Conservation (phyloP, 2,329 filamentous ascomycete species). For the Aspergillus candidus region DNA sequence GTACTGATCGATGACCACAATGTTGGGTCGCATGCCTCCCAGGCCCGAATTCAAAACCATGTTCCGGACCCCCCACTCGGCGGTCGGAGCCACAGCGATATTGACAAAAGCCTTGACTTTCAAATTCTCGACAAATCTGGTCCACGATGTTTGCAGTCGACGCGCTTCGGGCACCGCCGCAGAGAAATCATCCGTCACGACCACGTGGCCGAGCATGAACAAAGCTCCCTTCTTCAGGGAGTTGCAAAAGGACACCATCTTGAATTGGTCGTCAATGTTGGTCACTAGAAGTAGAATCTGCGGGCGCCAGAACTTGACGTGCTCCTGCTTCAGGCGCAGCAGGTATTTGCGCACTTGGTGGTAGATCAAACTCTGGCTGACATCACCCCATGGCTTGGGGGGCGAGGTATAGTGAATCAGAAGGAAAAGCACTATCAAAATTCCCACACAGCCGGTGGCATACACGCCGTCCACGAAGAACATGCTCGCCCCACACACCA, state of each 20-base stretch:
- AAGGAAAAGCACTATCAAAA: slow-evolving; percentile 71
- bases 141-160: slow-evolving; percentile 74
- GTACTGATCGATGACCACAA: slow-evolving; percentile 73
- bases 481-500: slow-evolving; percentile 77
- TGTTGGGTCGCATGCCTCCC: slow-evolving; percentile 84
- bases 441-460: slow-evolving; percentile 65
- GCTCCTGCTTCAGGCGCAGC: slow-evolving; percentile 73
- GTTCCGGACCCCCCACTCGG: slow-evolving; percentile 81
- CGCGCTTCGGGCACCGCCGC: slow-evolving; percentile 74
- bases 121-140: slow-evolving; percentile 79
- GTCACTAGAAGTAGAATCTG: slow-evolving; percentile 82
- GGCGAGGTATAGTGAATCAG: slow-evolving; percentile 80
- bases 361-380: slow-evolving; percentile 84
- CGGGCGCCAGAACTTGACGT: slow-evolving; percentile 90
- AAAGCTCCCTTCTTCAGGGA: slow-evolving; percentile 81
- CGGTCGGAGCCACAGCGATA: slow-evolving; percentile 71
- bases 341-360: slow-evolving; percentile 84
- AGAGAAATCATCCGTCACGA: slow-evolving; percentile 76
- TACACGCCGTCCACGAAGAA: slow-evolving; percentile 84
- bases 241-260: slow-evolving; percentile 85
- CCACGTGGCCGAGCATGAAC: slow-evolving; percentile 81
- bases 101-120: slow-evolving; percentile 87
- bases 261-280: slow-evolving; percentile 71
- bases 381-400: slow-evolving; percentile 84
- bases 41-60: slow-evolving; percentile 74